Evolutionary conservation across 352 stramenopile genomes (phyloP), one percentile per base, ranked within the genome.

Genomic region (Globisporangium middletonii): DNA sequence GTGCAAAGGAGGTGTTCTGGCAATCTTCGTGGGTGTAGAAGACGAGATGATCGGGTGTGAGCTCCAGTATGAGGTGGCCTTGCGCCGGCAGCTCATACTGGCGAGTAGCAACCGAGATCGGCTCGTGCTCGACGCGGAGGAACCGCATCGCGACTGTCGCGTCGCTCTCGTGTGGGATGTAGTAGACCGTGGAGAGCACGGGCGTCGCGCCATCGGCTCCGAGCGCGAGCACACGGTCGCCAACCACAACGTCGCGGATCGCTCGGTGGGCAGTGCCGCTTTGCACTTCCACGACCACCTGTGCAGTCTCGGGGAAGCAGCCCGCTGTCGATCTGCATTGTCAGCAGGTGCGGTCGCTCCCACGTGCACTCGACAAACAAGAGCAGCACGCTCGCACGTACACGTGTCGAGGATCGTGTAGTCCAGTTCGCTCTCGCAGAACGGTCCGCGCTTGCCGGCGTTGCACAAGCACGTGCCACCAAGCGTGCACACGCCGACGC

Each of bases 381-480:
- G n/a, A 44, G 30, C 43, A 50, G 54, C 33, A 57, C 9, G 33
- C 33, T 38, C 33, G 45, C 12, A 42, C 68, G 35, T 30, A 85
- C 68, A 63, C 18, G 61, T 62, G 55, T 83, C 70, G 57, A 89
- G 37, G 60, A 88, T 65, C 5, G 60, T 79, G 57, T 76, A 88
- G 51, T 67, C 57, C 37, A 75, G 50, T 30, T 81, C 72, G 19
- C 55, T 62, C 12, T 89, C 72, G 57, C 83, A 92, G 49, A 85
- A 76, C 41, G 68, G 56, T 1, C 83, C 80, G 11, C 59, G 69
- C 64, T 86, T 89, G 48, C 68, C 76, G 13, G 48, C 57, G 45
- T 77, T 72, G 68, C 83, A 92, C 28, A 89, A 56, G 56, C 83
- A 92, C 50, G 64, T 79, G n/a, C 83, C 80, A 28, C 80, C 80